Evolutionary conservation across 2,329 filamentous ascomycete genomes (phyloP).

Genomic region (Rhinocladiella mackenziei): DNA sequence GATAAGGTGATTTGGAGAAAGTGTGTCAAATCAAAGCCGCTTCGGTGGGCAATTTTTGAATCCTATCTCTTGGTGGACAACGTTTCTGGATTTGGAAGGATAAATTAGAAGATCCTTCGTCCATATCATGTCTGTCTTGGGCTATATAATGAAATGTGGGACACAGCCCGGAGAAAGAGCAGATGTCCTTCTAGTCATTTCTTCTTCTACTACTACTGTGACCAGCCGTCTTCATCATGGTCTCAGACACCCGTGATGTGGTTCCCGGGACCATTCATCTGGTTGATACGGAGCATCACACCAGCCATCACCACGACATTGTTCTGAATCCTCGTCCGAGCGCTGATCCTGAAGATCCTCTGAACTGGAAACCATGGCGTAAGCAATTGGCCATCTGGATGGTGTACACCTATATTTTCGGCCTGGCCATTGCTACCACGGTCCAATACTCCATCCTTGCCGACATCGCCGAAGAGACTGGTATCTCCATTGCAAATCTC

Average conservation of each 20-base stretch:
- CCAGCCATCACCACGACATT: conserved; percentile 12
- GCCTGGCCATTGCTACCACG: conserved; percentile 32
- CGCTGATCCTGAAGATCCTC: conserved; percentile 38
- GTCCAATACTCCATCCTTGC: conserved; percentile 34
- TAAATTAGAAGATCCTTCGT: too few relatives aligned
- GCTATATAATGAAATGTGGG: too few relatives aligned
- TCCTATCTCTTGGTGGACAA: not conserved
- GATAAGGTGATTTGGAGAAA: too few relatives aligned
- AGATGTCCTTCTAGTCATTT: too few relatives aligned
- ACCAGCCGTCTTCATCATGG: not conserved
- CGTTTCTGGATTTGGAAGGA: conserved; percentile 1
- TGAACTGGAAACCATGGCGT: conserved; percentile 36
- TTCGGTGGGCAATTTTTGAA: not conserved
- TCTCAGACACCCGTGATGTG: not conserved
- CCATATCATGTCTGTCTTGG: too few relatives aligned
- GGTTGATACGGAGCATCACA: conserved; percentile 10
- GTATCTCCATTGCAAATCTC: conserved; percentile 41
- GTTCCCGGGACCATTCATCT: conserved; percentile 23
- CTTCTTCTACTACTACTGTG: not conserved
- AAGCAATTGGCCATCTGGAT: conserved; percentile 34
- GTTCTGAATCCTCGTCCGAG: conserved; percentile 36
- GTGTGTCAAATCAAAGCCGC: not conserved
- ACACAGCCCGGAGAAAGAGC: too few relatives aligned
- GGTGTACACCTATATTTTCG: conserved; percentile 36
- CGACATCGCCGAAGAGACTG: conserved; percentile 40